Base-by-base conservation (phyloP, 2,329 filamentous ascomycete genomes). In the Kalmusia sp. region DNA sequence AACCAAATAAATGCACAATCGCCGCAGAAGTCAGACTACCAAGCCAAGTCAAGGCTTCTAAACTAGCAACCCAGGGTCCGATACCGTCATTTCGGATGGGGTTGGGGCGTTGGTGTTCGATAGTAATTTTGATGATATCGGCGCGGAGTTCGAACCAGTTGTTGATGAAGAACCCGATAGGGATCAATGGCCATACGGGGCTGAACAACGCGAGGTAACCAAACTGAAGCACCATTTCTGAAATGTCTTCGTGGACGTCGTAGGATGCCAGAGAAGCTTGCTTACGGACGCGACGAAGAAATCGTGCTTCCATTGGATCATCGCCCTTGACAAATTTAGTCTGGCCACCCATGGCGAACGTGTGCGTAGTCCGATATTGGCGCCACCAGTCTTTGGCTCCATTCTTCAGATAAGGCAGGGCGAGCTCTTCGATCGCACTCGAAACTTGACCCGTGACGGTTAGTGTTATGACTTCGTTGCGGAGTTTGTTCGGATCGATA, bases 211-310 rank as follows among this genome's bases (percentile, higher is more conserved):
- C 65, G 6, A 73, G 62, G 37, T 73, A 73, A 2, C 70, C 69
- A 39, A 70, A 72, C 41, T 73, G 70, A 14, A 72, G 65, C 6
- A 73, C 70, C 69, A 73, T 72, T 47, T 73, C 69, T 0, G 62
- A 62, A 33, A 71, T 62, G 37, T 72, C 69, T 15, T 72, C 70
- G 21, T 71, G 69, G 1, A 73, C 70, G n/a, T 73, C 68, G 53
- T 73, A 73, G 15, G 52, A 45, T 12, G 65, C 57, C 3, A 69
- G 58, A 6, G 64, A 28, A 3, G 69, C 68, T 52, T 73, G 66
- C 21, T 59, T 67, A 25, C 70, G 63, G 2, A 67, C 65, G 24
- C 66, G 61, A 6, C 61, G 56, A 27, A 73, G 63, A 15, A 72
- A 69, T 0, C 59, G 58, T n/a, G 56, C 59, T 49, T 73, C 70